Conservation (phyloP, 106 monocot species). For the Xerophyta viscosa region DNA sequence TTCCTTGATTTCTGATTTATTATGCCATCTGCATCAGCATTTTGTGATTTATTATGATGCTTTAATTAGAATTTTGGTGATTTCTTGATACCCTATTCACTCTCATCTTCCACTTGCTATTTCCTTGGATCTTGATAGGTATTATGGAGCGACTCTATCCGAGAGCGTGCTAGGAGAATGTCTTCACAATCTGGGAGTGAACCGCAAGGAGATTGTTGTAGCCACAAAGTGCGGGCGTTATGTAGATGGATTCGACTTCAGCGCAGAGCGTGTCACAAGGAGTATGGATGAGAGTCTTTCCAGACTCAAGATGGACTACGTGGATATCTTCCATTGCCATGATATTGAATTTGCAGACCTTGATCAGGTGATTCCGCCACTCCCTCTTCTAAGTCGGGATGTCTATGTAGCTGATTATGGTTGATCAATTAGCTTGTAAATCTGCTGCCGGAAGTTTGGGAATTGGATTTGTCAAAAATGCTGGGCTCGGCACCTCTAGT, state of each 20-base stretch:
- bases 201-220: constrained; percentile 44
- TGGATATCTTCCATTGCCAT: constrained; percentile 89
- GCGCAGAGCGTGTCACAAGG: constrained; percentile 63
- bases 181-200: constrained; percentile 38
- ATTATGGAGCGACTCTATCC: constrained; percentile 84
- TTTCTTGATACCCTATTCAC: too few relatives aligned
- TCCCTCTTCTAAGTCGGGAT: background rate
- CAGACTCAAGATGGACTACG: constrained; percentile 72
- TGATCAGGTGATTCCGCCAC: constrained; percentile 46
- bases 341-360: constrained; percentile 91
- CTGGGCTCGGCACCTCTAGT: too few relatives aligned
- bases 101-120: too few relatives aligned
- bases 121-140: constrained; percentile 52
- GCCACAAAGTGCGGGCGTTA: constrained; percentile 91
- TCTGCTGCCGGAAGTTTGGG: too few relatives aligned
- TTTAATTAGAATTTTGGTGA: background rate
- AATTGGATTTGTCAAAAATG: too few relatives aligned
- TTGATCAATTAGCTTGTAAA: background rate
- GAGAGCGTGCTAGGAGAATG: constrained; percentile 80
- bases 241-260: constrained; percentile 79
- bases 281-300: constrained; percentile 85
- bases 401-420: background rate
- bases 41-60: background rate
- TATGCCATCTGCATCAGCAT: background rate
- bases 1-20: too few relatives aligned